Evolutionary conservation across 805 yeast species (phyloP), one percentile per base, ranked within the genome.

Genomic region (Candida sphagnicola): DNA sequence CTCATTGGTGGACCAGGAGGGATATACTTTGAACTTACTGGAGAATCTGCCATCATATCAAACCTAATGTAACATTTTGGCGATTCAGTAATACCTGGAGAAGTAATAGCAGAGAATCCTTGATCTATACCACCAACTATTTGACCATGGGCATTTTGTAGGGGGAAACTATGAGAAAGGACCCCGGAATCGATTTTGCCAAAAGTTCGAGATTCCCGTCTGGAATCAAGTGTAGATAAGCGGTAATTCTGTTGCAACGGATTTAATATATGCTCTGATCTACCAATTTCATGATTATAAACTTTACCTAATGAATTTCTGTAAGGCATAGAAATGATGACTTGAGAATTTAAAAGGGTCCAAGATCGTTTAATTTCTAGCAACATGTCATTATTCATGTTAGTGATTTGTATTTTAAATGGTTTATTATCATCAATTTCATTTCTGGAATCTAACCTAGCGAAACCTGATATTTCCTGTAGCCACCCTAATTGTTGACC

Each of bases 21-120:
- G 2, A 80, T 77, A 46, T 79, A 78, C 26, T 67, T 46, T 24
- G 64, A 69, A n/a, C 71, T 78, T 49, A 80, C 61, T 0, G 82
- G 85, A 3, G 67, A 72, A 47, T 83, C 81, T 45, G 85, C 71
- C 16, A 69, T 69, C 1, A 84, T 82, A 51, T 85, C 95, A 85
- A 89, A 83, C 42, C 95, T 64, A 19, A 90, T 63, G 21, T 90
- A 77, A 58, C 91, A 91, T 1, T 88, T 90, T 44, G 98, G 97
- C 0, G 96, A 85, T 59, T 91, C 98, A 0, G 97, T 90, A 54
- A 91, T 82, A 51, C 89, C 62, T 56, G 93, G 98, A 51, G 97
- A 74, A 2, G 95, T 95, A 29, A 93, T 63, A 0, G 99, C 99
- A 5, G 85, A 95, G 91, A 96, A 93, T 59, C 89, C 88, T 51